Base-by-base conservation (phyloP, 1,284 basidiomycete genomes). In the Sphagnurus paluster region DNA sequence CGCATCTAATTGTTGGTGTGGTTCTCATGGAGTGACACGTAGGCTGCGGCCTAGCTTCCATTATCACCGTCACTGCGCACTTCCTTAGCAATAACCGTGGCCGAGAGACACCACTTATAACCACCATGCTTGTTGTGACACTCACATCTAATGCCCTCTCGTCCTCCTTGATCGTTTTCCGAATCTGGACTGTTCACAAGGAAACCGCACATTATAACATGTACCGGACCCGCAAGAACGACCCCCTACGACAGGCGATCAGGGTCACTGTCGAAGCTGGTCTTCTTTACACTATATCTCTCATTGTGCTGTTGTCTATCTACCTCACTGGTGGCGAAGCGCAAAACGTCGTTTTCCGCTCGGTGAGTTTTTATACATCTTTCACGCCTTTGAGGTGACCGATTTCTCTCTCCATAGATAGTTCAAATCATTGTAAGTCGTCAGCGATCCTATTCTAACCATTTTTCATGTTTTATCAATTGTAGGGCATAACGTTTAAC, bases 401-500 rank as follows among this genome's bases (percentile, higher is more conserved):
- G 7, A 30, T 5, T n/a, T n/a, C n/a, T 19, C n/a, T 23, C 1
- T 30, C 26, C 23, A n/a, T 33, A 49, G 48, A 37, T 44, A 19
- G 32, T 49, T 2, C 48, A 49, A 41, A 24, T 49, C 9, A 26
- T 49, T 19, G 48, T 34, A 35, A 35, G 46, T 34, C n/a, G 4
- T n/a, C 11, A 5, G 16, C 17, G 14, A 4, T 5, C 9, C 21
- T 16, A 16, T 13, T 4, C 2, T 16, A 9, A 10, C 23, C 9
- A 3, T 19, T 36, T 39, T 9, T 25, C 11, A 25, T n/a, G 17
- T 19, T 1, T 13, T 34, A 19, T 23, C 4, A 11, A n/a, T n/a
- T n/a, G n/a, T 25, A 48, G 46, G 46, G 41, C 5, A 41, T 49
- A 8, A 39, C 48, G 13, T 49, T 49, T 39, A 49, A 49, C 33